Base-by-base conservation (phyloP, 208 protist genomes). In the Novymonas esmeraldas region DNA sequence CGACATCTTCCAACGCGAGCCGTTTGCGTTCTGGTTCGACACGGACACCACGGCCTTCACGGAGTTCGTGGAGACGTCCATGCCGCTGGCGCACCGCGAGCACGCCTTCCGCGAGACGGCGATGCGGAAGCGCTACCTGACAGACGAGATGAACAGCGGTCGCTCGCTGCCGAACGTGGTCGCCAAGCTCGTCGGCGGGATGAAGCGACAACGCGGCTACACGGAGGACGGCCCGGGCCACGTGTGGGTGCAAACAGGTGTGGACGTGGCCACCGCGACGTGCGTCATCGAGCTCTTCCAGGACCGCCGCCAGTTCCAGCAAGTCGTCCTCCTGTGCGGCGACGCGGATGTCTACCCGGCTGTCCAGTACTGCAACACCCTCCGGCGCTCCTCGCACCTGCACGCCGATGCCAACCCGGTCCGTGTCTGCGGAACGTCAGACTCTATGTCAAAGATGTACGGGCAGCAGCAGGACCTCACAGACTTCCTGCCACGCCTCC, bases 1-100 rank as follows among this genome's bases (percentile, higher is more conserved):
- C 51, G 85, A 90, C 51, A 82, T 96, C 41, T 94, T 94, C 67
- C 74, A 68, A 28, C 85, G 81, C 63, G 75, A 77, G 46, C 85
- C 86, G 6, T 77, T 93, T 45, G 90, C 79, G 16, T 94, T 82
- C 64, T 96, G 90, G 90, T 94, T 94, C 49, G 90, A 96, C 75
- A 94, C 84, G 0, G 83, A 92, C 64, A 87, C 87, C 10, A 64
- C 75, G 3, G 82, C 83, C 42, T 94, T 95, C 54, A 81, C 70
- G 20, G 79, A 90, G 59, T 94, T 91, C 64, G 65, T 94, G 39
- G 81, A 94, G 75, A 87, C 64, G n/a, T 84, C 78, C 31, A 84
- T 93, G 70, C 81, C 85, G n/a, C 70, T 91, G 28, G 68, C 75
- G 7, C 79, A 91, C 66, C 76, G 90, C 44, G 79, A 85, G 57